Base-by-base conservation (phyloP, 208 protist species). In the Wallacemonas sp. region DNA sequence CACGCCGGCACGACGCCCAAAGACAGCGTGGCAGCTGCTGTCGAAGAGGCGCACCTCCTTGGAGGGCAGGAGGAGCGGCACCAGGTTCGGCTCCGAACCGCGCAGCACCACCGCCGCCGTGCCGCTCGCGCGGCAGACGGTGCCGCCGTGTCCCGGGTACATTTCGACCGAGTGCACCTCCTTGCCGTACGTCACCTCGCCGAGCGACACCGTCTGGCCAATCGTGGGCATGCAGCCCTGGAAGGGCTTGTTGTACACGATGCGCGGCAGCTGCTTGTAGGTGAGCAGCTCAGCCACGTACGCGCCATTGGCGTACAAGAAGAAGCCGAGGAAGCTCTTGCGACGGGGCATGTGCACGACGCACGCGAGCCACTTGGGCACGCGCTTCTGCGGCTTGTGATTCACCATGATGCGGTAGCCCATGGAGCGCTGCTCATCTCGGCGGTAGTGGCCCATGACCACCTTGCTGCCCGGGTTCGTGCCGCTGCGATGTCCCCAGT, bases 21-120 rank as follows among this genome's bases (percentile, higher is more conserved):
- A 95, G 7, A 94, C 86, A 38, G 92, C 92, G 67, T 95, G 84
- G 70, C 85, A 93, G 55, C 54, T 82, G 38, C 70, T 90, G 57
- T 97, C 92, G 67, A 97, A 95, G 18, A 97, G 82, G n/a, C 92
- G 86, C 28, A 97, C 92, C 71, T 97, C 89, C 67, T 93, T 93
- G 12, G 92, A 97, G n/a, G 92, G 92, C 23, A 97, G 82, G 12
- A 97, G 76, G 25, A 97, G 64, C 18, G 92, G 92, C 11, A 97
- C 83, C 10, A 97, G 81, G 72, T 95, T 89, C 29, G 89, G 88
- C 76, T 95, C 89, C 3, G 87, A 84, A 22, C 92, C 92, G 14
- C 92, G 89, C 59, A 97, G 77, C 45, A 95, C 81, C 41, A 97
- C 84, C 2, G 92, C 92, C 0, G 92, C 89, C 0, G 89, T 90